Base-by-base conservation (phyloP, 371 early-diverging fungal genomes). In the Apophysomyces elegans region DNA sequence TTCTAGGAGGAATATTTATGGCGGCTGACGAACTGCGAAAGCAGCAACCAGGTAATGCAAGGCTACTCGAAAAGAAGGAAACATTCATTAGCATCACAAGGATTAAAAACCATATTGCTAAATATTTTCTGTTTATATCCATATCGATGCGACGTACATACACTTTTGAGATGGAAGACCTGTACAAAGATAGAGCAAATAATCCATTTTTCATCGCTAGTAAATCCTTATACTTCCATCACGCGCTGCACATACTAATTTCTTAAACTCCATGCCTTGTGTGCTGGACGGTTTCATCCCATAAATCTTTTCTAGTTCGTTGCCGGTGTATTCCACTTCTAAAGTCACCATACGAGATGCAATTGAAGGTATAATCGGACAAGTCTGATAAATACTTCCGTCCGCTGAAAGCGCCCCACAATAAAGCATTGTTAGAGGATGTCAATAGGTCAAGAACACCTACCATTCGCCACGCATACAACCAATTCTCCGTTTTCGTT, bases 381-480 rank as follows among this genome's bases (percentile, higher is more conserved):
- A 64, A 8, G 81, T 81, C 41, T 73, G 73, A 63, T 77, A 78
- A 2, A 78, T 43, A 41, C 74, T 75, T 43, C 81, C 81, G 61
- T 81, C 81, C 18, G 74, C 81, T 81, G 63, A 7, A 21, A 26
- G 32, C 32, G 2, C 32, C 32, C 32, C 32, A 26, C 32, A 26
- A 21, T 11, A 56, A 50, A 44, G 5, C 6, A 16, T 6, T 13
- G 32, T 11, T 5, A 57, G 26, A 39, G 44, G 32, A 16, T 54
- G 1, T 26, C 45, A 5, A 38, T 7, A 16, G 1, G 12, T 32
- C 3, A 7, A 16, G 32, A 37, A 35, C 36, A 54, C 60, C 32
- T 74, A 81, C 81, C 76, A 43, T 39, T 68, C 14, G 77, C 67
- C 32, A 78, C 66, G 54, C 65, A 76, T 13, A 75, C 56, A 6